These are phyloP conservation scores for Pistacia vera DNA, from an alignment of 345 rosid genomes.

Conservation along the genomic window DNA sequence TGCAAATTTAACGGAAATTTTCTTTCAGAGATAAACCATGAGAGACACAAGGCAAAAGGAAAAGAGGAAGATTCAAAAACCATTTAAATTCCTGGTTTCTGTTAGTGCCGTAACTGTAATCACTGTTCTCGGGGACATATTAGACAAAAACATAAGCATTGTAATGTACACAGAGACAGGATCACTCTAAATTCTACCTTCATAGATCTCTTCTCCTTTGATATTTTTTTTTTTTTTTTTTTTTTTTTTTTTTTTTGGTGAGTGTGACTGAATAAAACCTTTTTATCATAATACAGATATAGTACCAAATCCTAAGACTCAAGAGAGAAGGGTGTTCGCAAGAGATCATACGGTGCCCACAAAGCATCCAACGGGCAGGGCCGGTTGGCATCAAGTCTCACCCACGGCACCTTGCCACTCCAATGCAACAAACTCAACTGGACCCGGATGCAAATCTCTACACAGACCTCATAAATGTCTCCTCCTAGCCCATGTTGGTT, in stretches of 20 bases:
- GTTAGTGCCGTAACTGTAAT: constrained; percentile 1
- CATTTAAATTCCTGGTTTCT: background rate
- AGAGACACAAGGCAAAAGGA: background rate
- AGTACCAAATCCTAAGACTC: constrained; percentile 25
- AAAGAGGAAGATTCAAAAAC: background rate
- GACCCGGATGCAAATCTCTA: constrained; percentile 64
- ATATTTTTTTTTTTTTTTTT: background rate
- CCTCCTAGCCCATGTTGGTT: constrained; percentile 89
- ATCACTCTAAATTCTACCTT: background rate
- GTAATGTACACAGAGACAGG: constrained; percentile 6
- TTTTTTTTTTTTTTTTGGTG: no score
- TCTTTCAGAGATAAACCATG: no score
- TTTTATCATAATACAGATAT: constrained; percentile 1
- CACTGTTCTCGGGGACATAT: constrained; percentile 7
- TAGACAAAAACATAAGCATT: background rate
- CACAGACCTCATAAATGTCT: constrained; percentile 56
- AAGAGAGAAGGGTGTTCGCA: constrained; percentile 42
- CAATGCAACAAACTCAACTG: constrained; percentile 69
- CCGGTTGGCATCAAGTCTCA: constrained; percentile 44
- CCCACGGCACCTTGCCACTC: constrained; percentile 83
- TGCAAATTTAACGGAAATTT: no score
- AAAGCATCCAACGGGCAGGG: constrained; percentile 66
- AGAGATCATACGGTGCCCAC: constrained; percentile 60
- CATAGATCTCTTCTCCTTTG: constrained; percentile 4
- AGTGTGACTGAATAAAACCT: background rate